Percentiles rank a stretch among this genome's conserved stretches.
These are phyloP conservation scores for Cladorrhinum samala DNA, from an alignment of 495 filamentous ascomycete genomes.

Conservation along the genomic window DNA sequence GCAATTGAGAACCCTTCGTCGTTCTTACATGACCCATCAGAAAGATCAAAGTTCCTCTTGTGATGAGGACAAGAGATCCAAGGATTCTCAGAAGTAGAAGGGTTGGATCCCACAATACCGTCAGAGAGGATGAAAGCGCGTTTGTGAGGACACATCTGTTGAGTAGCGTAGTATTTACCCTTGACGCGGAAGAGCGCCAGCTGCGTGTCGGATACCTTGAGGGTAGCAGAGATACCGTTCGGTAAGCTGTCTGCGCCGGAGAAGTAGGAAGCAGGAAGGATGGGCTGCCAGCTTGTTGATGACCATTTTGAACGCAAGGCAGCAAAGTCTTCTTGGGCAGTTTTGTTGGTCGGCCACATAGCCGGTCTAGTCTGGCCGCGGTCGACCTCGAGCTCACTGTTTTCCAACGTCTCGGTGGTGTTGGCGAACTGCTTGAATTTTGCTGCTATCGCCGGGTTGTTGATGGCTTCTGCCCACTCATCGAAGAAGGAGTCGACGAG, in stretches of 20 bases:
- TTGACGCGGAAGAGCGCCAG: conserved; percentile 84
- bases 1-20: conserved; percentile 76
- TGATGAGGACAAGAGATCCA: conserved; percentile 90
- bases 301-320: conserved; percentile 61
- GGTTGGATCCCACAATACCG: conserved; percentile 76
- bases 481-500: conserved; percentile 88
- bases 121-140: conserved; percentile 86
- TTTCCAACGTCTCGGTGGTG: conserved; percentile 64
- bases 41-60: conserved; percentile 85
- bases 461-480: conserved; percentile 88
- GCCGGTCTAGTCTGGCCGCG: conserved; percentile 71
- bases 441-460: conserved; percentile 59
- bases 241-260: conserved; percentile 54
- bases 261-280: conserved; percentile 71
- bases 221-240: conserved; percentile 60
- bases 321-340: conserved; percentile 68
- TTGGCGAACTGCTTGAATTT: conserved; percentile 87
- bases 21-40: conserved; percentile 67
- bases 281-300: conserved; percentile 73
- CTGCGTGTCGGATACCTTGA: conserved; percentile 90
- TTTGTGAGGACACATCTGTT: conserved; percentile 98
- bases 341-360: conserved; percentile 67
- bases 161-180: conserved; percentile 79
- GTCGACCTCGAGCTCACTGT: conserved; percentile 66
- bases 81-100: conserved; percentile 35